Conservation (phyloP, 1,284 basidiomycete genomes). For the Tilletia indica region DNA sequence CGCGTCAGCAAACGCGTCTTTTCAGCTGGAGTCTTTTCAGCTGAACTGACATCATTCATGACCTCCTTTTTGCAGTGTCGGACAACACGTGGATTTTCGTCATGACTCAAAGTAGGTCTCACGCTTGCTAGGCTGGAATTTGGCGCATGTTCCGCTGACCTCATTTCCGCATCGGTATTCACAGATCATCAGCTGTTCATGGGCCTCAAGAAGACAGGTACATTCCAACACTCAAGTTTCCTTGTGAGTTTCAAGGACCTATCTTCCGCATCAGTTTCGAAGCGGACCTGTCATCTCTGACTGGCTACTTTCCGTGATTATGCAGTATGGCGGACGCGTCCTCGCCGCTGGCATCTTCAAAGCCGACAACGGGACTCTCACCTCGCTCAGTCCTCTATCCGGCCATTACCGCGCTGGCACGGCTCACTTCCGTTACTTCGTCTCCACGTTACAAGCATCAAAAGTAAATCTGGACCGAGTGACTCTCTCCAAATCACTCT, state of each 20-base stretch:
- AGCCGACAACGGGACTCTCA: constrained; percentile 37
- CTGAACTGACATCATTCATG: constrained; percentile 6
- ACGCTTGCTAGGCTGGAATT: too few species aligned
- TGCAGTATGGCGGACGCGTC: constrained; percentile 35
- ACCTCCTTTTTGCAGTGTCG: constrained; percentile 17
- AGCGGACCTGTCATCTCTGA: not conserved
- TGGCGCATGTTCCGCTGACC: not conserved
- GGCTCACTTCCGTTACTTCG: constrained; percentile 45
- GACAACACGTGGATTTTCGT: constrained; percentile 46
- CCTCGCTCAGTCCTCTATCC: constrained; percentile 37
- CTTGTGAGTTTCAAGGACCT: constrained; percentile 21
- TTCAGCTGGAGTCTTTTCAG: not conserved
- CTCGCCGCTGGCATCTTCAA: constrained; percentile 43
- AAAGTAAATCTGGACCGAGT: constrained; percentile 41
- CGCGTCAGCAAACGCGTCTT: not conserved
- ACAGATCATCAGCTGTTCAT: constrained; percentile 41
- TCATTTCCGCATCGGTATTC: not conserved
- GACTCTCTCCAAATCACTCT: constrained; percentile 36
- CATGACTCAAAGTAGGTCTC: constrained; percentile 29
- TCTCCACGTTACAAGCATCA: constrained; percentile 38
- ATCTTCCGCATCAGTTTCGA: not conserved
- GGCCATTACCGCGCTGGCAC: constrained; percentile 45
- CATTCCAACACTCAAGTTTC: constrained; percentile 48
- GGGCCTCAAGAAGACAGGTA: constrained; percentile 47
- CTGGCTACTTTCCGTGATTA: not conserved